Percentiles rank a stretch among this genome's conserved stretches.
Evolutionary conservation across 1,284 basidiomycete species (phyloP).

Genomic region (Cryptococcus sp.): DNA sequence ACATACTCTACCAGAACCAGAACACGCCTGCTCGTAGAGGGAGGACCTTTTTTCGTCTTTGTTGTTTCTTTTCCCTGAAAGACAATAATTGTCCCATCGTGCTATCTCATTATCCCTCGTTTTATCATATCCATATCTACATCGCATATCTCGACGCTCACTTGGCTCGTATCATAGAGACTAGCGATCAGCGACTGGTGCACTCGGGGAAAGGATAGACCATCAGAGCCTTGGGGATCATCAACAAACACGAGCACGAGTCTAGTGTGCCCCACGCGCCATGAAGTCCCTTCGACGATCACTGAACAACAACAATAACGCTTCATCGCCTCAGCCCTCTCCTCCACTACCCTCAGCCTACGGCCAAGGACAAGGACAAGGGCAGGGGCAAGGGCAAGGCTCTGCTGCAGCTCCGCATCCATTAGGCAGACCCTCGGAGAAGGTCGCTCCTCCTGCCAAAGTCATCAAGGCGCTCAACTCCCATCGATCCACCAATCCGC

Average conservation of each 20-base stretch:
- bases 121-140: background rate
- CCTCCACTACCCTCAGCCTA: slow-evolving; percentile 17
- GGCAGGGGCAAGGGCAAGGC: background rate
- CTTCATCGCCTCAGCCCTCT: slow-evolving; percentile 26
- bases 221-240: background rate
- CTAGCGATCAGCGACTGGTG: background rate
- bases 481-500: slow-evolving; percentile 72
- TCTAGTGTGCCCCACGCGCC: slow-evolving; percentile 2
- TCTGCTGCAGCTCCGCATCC: slow-evolving; percentile 54
- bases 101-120: background rate
- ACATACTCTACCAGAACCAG: background rate
- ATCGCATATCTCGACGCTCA: background rate
- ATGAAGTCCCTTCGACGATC: slow-evolving; percentile 89
- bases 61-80: background rate
- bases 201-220: background rate
- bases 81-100: too few species aligned
- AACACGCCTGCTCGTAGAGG: background rate
- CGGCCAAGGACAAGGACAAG: background rate
- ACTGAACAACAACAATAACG: slow-evolving; percentile 62
- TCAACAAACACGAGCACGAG: background rate
- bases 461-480: slow-evolving; percentile 83
- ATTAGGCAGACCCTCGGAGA: slow-evolving; percentile 66
- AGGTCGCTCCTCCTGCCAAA: slow-evolving; percentile 84
- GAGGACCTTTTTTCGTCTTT: background rate
- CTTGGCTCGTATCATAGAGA: background rate